Base-by-base conservation (phyloP, 805 yeast genomes). In the Myxozyma sirexii region DNA sequence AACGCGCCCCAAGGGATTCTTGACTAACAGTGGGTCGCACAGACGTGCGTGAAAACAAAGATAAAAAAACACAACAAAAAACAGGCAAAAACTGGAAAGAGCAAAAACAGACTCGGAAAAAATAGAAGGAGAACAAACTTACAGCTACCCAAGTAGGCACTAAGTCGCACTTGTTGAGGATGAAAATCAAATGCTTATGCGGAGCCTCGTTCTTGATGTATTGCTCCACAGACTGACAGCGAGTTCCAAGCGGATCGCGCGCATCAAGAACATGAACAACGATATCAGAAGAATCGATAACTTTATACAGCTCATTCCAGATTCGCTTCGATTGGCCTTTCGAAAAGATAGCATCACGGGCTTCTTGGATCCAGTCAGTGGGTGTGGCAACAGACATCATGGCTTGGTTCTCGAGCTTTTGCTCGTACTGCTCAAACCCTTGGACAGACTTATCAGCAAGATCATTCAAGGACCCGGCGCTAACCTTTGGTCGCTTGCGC, bases 81-180 rank as follows among this genome's bases (percentile, higher is more conserved):
- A 45, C 31, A 57, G 48, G 55, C 57, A 2, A 12, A 24, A n/a
- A 1, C 29, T 13, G n/a, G 4, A 13, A 13, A 7, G 10, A 29
- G 33, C 33, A 29, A 29, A 29, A 29, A 29, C 10, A 10, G n/a
- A n/a, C n/a, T n/a, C n/a, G n/a, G 12, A 31, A 21, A 19, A 41
- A 48, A 8, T 6, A 23, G 17, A 17, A 31, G 31, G n/a, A 64
- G 57, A 44, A 53, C 55, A 55, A 75, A 91, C 98, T 83, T 90
- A 92, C 98, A 71, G 98, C 97, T 71, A 90, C 97, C 97, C 98
- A 93, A 48, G 97, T 93, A 65, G 99, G 99, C 54, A 93, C 97
- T 71, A 93, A 84, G 80, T 93, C 99, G 83, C 97, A 92, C 81
- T 93, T 93, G 83, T 93, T 93, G 76, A 93, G 79, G 58, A 94